Percentiles rank a stretch among this genome's conserved stretches.
phyloP scores from a whole-genome alignment of 768 basidiomycete genomes.

The Amyloporia xantha region DNA sequence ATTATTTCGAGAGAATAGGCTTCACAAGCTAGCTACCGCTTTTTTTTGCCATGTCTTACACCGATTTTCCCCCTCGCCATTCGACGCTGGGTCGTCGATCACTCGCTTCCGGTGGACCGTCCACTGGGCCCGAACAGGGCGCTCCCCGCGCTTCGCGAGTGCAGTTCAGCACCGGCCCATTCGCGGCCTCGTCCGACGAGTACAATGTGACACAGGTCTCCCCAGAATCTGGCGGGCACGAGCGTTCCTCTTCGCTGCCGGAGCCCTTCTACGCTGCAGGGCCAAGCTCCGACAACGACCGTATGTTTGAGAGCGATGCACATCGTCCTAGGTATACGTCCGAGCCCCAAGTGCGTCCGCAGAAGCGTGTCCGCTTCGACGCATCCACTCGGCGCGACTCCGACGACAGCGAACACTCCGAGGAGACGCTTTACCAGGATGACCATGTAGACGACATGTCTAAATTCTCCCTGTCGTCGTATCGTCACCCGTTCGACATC shows the following conservation, averaged over 20 bases:
- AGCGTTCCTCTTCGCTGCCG: neutral
- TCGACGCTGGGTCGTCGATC: neutral
- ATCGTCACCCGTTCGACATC: conserved; percentile 1
- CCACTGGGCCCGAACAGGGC: neutral
- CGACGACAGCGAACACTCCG: neutral
- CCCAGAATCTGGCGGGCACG: too few species aligned
- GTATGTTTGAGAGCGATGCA: too few species aligned
- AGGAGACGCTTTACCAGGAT: neutral
- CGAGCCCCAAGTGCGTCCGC: neutral
- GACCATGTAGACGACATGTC: neutral
- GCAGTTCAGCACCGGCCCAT: neutral
- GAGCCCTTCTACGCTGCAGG: neutral
- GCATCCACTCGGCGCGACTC: neutral
- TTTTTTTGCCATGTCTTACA: neutral
- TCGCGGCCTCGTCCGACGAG: neutral
- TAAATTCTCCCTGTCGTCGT: neutral
- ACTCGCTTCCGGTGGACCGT: too few species aligned
- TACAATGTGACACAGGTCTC: neutral
- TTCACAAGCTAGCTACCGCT: neutral
- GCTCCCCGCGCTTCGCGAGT: neutral
- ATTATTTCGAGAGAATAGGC: neutral
- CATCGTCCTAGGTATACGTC: too few species aligned
- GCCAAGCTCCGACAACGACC: too few species aligned
- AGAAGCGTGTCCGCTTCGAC: neutral
- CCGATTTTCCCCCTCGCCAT: neutral